phyloP scores from a whole-genome alignment of 2,329 filamentous ascomycete species.

The Sporothrix brasiliensis region DNA sequence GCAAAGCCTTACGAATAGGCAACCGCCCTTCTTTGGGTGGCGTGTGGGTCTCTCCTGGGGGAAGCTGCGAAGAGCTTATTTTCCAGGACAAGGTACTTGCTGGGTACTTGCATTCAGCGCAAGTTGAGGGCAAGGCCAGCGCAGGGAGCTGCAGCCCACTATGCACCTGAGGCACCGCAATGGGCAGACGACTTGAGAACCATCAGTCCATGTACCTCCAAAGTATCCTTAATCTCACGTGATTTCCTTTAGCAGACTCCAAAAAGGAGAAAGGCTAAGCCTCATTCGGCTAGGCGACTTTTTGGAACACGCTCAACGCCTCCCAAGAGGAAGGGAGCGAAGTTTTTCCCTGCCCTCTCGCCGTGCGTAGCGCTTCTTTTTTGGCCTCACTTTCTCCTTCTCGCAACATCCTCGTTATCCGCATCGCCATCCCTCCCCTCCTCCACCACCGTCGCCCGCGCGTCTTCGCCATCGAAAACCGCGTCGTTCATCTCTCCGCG shows the following conservation, averaged over 20 bases:
- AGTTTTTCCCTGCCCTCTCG: slow-evolving; percentile 48
- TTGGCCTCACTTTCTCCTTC: slow-evolving; percentile 31
- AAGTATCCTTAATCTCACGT: slow-evolving; percentile 27
- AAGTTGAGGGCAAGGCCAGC: neutral
- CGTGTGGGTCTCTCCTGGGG: slow-evolving; percentile 21
- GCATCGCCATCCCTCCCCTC: slow-evolving; percentile 41
- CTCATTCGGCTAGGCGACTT: slow-evolving; percentile 43
- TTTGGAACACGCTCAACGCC: slow-evolving; percentile 40
- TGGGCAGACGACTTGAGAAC: slow-evolving; percentile 25
- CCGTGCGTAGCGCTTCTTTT: slow-evolving; percentile 28
- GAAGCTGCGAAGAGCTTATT: slow-evolving; percentile 21
- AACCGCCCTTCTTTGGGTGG: slow-evolving; percentile 20
- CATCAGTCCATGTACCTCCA: slow-evolving; percentile 22
- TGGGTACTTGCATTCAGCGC: slow-evolving; percentile 8
- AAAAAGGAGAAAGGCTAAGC: slow-evolving; percentile 40
- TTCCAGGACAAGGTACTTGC: slow-evolving; percentile 9
- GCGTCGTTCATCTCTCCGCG: slow-evolving; percentile 53
- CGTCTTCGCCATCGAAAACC: slow-evolving; percentile 53
- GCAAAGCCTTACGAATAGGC: slow-evolving; percentile 14
- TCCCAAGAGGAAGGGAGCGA: slow-evolving; percentile 44
- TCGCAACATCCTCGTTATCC: slow-evolving; percentile 45
- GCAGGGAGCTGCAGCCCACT: neutral
- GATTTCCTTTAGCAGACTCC: slow-evolving; percentile 18
- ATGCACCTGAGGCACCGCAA: slow-evolving; percentile 10
- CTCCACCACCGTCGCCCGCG: slow-evolving; percentile 23